These are phyloP conservation scores for Breviolum minutum DNA, from an alignment of 73 alveolate species.

Conservation along the genomic window DNA sequence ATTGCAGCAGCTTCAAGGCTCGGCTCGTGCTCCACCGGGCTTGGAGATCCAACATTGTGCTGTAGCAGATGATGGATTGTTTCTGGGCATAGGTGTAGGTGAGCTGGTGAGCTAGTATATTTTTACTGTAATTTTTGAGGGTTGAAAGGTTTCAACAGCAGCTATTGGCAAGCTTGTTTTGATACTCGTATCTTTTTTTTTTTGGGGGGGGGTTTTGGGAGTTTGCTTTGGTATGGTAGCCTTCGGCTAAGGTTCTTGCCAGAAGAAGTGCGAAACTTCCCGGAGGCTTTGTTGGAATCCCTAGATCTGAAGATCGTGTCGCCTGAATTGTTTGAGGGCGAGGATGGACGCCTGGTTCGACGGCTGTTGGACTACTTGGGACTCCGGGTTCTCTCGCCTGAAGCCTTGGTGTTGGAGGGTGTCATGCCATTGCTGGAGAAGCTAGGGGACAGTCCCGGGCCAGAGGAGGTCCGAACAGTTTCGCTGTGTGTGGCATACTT, in stretches of 20 bases:
- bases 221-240: too few species aligned
- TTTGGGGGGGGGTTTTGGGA: too few species aligned
- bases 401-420: not conserved
- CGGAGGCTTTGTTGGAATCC: not conserved
- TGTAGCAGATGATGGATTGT: not conserved
- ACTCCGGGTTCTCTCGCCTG: not conserved
- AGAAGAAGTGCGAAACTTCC: not conserved
- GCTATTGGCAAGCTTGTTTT: too few species aligned
- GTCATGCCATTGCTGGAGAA: slow-evolving; percentile 31
- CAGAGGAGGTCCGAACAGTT: slow-evolving; percentile 4
- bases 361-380: not conserved
- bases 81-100: not conserved
- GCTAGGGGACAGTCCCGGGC: not conserved
- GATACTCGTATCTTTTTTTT: too few species aligned
- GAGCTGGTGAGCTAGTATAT: not conserved
- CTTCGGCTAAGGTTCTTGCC: not conserved
- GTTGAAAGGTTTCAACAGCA: too few species aligned
- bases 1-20: not conserved
- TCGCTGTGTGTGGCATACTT: not conserved
- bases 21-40: not conserved
- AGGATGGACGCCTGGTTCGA: slow-evolving; percentile 7
- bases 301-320: not conserved
- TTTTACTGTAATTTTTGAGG: not conserved
- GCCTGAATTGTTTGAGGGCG: slow-evolving; percentile 12
- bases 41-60: not conserved